Evolutionary conservation across 1,284 basidiomycete species (phyloP), one percentile per base, ranked within the genome.

Genomic region (Naganishia sp.): DNA sequence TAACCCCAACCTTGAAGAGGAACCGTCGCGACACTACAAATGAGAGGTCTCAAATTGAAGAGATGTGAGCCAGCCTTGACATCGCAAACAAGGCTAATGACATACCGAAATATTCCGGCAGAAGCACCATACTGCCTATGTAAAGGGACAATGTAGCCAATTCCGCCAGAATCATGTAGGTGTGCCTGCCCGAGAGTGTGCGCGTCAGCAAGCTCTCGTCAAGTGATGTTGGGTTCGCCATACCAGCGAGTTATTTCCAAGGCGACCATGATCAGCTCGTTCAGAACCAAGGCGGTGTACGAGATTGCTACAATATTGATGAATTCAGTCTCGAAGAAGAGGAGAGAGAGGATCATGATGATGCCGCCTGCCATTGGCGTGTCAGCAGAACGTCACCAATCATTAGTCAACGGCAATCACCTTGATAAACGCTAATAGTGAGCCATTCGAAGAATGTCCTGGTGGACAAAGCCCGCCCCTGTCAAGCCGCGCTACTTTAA

Each of bases 381-480:
- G 47, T 46, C 56, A 49, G 49, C 23, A 25, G 25, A 23, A 6
- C 35, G 35, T n/a, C 1, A 51, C 52, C 41, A 56, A 42, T 42
- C 18, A 42, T 13, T 23, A 2, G 5, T 28, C 50, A 9, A 42
- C 54, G 46, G 28, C 32, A 69, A 83, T 51, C 53, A 89, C 92
- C 95, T 86, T 99, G 96, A 80, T 99, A 99, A 41, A 97, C 83
- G 73, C 92, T 95, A 75, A 98, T 94, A 86, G 94, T 93, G 70
- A 95, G 83, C 95, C 96, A 99, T 67, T 89, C 87, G 81, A 98
- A 98, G 83, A 99, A 99, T 0, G 95, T 99, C 82, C 96, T 97
- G 82, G 90, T 94, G 9, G 90, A 94, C 49, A 98, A 79, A 1
- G 90, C 88, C 67, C 94, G 90, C 4, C 94, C 94, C 92, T 94